Base-by-base conservation (phyloP, 768 basidiomycete genomes). In the Sutorius australiensis region DNA sequence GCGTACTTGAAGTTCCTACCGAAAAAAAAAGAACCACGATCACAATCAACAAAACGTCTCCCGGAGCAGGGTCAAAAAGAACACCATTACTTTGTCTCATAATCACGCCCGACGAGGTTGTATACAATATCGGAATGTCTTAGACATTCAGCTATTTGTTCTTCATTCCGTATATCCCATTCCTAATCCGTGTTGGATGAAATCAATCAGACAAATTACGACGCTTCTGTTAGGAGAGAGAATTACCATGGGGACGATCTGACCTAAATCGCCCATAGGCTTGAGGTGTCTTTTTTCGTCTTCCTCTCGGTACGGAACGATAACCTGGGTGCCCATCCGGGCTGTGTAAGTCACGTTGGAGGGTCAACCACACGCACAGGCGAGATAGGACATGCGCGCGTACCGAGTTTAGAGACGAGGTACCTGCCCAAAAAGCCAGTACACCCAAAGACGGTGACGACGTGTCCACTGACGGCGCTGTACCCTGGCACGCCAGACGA, bases 341-440 rank as follows among this genome's bases (percentile, higher is more conserved):
- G 91, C 95, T 91, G 67, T 40, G 45, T 86, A 65, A 4, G 43
- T 30, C 48, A 42, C 33, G 24, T 45, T 37, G 39, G 45, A 8
- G 14, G 14, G 51, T 52, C 28, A 53, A 50, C 40, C 43, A 14
- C 30, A 24, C 17, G 32, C 30, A 37, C 9, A 16, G 17, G 8
- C 9, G 6, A 31, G 31, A 46, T 32, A n/a, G 40, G 36, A 67
- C 28, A 46, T 24, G 30, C 12, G 53, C 27, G 40, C 65, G 60
- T 64, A 93, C 92, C 94, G 12, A 99, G 82, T 76, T 98, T 98
- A 31, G 88, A 82, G 37, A 98, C 91, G 40, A 98, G 77, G 72
- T 98, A 98, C 66, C 94, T 78, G 41, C 95, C 97, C 53, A 99
- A 75, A 70, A 98, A 98, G 6, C 95, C 92, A 4, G 95, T 97